These are phyloP conservation scores for Vanderwaltozyma yarrowii DNA, from an alignment of 805 yeast genomes.

Conservation along the genomic window DNA sequence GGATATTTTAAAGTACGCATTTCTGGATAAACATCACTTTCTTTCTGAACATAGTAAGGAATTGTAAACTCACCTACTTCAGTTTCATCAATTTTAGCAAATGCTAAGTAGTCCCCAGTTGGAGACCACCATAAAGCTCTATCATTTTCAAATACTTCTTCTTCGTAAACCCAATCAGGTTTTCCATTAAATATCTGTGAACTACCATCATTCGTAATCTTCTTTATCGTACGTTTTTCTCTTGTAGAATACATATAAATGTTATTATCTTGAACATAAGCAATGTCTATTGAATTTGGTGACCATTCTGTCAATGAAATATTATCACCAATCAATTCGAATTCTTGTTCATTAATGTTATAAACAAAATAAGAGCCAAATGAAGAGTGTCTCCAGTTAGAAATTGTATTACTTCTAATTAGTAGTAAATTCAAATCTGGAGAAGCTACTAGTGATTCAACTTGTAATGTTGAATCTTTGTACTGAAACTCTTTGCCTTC, in stretches of 20 bases:
- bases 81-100: conserved; percentile 62
- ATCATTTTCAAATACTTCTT: conserved; percentile 67
- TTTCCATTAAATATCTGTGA: conserved; percentile 69
- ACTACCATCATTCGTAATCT: conserved; percentile 63
- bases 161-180: conserved; percentile 94
- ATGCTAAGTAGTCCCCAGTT: conserved; percentile 51
- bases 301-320: conserved; percentile 56
- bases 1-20: conserved; percentile 62
- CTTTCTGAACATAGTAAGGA: conserved; percentile 58
- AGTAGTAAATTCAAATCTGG: conserved; percentile 54
- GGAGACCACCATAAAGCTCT: conserved; percentile 86
- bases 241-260: conserved; percentile 44
- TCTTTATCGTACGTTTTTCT: conserved; percentile 26
- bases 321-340: conserved; percentile 25
- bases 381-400: conserved; percentile 48
- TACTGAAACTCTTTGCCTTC: conserved; percentile 38
- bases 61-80: conserved; percentile 62
- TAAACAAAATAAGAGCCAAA: conserved; percentile 36
- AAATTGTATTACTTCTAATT: conserved; percentile 48
- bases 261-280: conserved; percentile 61
- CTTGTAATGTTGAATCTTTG: conserved; percentile 32
- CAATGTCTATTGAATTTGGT: conserved; percentile 55
- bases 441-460: conserved; percentile 51
- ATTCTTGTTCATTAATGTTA: conserved; percentile 21
- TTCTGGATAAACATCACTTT: conserved; percentile 50